Conservation (phyloP, 345 rosid species). For the Lepidium africanum region DNA sequence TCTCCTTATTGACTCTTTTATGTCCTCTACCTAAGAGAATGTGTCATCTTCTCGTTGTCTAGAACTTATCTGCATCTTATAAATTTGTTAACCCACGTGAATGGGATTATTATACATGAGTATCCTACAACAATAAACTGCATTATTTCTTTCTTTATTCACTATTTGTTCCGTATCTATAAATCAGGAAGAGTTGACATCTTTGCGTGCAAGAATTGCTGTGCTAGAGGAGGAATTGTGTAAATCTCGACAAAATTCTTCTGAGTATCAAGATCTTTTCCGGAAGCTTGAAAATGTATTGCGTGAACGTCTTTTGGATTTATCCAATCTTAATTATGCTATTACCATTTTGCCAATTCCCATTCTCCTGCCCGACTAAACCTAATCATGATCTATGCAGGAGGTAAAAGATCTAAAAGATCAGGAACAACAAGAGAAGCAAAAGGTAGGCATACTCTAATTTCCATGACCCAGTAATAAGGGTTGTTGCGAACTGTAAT, state of each 20-base stretch:
- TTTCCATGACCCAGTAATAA: not conserved
- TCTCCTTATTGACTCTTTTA: not conserved
- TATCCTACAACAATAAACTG: not conserved
- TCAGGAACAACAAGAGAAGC: conserved; percentile 76
- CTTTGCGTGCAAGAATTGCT: conserved; percentile 58
- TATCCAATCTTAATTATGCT: not conserved
- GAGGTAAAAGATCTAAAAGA: conserved; percentile 86
- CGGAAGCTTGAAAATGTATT: conserved; percentile 72
- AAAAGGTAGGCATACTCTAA: conserved; percentile 52
- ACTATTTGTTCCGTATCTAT: conserved; percentile 12
- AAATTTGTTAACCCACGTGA: not conserved
- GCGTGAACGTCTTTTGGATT: conserved; percentile 10
- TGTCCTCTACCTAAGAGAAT: not conserved
- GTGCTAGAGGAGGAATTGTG: conserved; percentile 73
- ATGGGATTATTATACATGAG: not conserved
- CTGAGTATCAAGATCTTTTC: conserved; percentile 46
- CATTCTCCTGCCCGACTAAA: not conserved
- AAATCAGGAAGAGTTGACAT: conserved; percentile 63
- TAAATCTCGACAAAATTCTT: conserved; percentile 64
- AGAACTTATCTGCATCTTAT: not conserved
- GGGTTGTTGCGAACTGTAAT: not conserved
- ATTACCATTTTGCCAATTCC: conserved; percentile 1
- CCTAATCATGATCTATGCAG: conserved; percentile 34
- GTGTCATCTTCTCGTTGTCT: not conserved
- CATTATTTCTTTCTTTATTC: conserved; percentile 11